Evolutionary conservation across 306 rosid species (phyloP), one percentile per base, ranked within the genome.

Genomic region (Quercus aquifolioides): DNA sequence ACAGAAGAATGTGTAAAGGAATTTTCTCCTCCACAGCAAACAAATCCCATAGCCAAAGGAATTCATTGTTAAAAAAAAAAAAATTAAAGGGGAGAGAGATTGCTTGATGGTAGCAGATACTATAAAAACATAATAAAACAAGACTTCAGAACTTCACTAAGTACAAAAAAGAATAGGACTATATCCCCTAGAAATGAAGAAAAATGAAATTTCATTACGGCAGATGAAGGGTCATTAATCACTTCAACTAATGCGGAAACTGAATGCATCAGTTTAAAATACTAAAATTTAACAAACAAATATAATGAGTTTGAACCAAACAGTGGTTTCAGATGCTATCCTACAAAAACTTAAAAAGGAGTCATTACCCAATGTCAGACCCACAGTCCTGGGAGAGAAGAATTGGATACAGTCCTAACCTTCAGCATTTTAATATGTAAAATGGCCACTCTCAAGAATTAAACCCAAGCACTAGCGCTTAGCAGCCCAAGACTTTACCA

Each of bases 61-160:
- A 49, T 7, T 71, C 75, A 74, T 71, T 10, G 70, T 60, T 17
- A 58, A n/a, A 56, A 72, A 74, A 51, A 79, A 56, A 73, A 51
- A 63, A 73, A 56, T 5, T 25, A 73, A 33, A 74, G 71, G 21
- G 43, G 60, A 41, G 77, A 56, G 55, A 26, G 65, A 76, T 35
- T 49, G n/a, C 69, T 71, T 60, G 70, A 19, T 31, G 14, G 60
- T 55, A 13, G 70, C 46, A 21, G 67, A 49, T 70, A 41, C 63
- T 74, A 79, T 17, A 82, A 77, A 70, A 58, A 80, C 75, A 55
- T 65, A 77, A 55, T 74, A 80, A 28, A 76, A 55, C 65, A 76
- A 68, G 41, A 74, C 75, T 82, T 76, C 74, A 79, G 54, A 56
- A 64, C 52, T 76, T 59, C 76, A 79, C 55, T 25, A 60, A 55